Base-by-base conservation (phyloP, 129 eudicot species). In the Calendula officinalis region DNA sequence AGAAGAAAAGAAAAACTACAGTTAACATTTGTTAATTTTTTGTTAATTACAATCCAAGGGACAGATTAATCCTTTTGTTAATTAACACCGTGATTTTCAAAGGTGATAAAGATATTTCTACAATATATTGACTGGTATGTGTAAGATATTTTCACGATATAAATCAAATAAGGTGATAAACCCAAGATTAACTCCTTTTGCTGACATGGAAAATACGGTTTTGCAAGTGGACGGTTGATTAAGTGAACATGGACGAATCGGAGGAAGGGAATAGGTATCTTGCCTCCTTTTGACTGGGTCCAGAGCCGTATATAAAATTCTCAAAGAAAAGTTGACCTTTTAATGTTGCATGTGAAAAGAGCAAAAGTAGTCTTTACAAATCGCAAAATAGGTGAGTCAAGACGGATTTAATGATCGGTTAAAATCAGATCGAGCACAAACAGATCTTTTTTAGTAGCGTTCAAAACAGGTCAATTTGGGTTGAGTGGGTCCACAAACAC, bases 201-300 rank as follows among this genome's bases (percentile, higher is more conserved):
- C 46, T 66, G 71, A 38, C 60, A 51, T 11, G 64, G 34, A 34
- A 45, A 34, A 34, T 46, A 44, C 15, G 13, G 56, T 45, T 68
- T 56, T 46, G 66, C 66, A 35, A 57, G 74, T 67, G 62, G 72
- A 53, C 9, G 62, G 51, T 33, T 41, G 33, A 68, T 68, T 56
- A 33, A 46, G 43, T 56, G 56, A 44, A 56, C 37, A 45, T 56
- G 65, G 48, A 35, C 56, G 46, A 16, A 7, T 35, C 54, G 10
- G 16, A 8, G 34, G 58, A 48, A 35, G 34, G 5, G 52, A 33
- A 39, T 44, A 44, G 64, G 64, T 55, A 54, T 55, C 63, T 41
- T 41, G 42, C 45, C 40, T 56, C 66, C 55, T 69, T 46, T 70
- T 69, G 37, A 68, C 73, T 40, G 5, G 22, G 22, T 67, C 16